These are phyloP conservation scores for Populus simonii DNA, from an alignment of 345 rosid genomes.

Conservation along the genomic window DNA sequence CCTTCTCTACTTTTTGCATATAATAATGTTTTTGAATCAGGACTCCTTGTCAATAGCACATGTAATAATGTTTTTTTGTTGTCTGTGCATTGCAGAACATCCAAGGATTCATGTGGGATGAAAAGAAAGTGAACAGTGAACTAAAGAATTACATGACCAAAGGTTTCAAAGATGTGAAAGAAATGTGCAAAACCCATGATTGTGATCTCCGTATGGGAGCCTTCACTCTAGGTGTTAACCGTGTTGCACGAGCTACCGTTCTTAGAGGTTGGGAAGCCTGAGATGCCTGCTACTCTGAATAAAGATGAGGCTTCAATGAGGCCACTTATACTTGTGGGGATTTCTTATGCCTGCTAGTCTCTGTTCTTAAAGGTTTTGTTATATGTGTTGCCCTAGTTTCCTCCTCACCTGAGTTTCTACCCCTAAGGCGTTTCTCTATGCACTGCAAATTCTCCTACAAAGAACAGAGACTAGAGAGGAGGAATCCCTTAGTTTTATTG, in stretches of 20 bases:
- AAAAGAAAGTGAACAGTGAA: constrained; percentile 79
- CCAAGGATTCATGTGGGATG: constrained; percentile 98
- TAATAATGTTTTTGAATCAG: not conserved
- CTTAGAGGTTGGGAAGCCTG: constrained; percentile 93
- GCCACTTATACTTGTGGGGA: constrained; percentile 9
- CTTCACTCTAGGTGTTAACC: constrained; percentile 91
- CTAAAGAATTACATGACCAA: constrained; percentile 73
- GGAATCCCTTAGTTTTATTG: not conserved
- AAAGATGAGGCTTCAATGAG: constrained; percentile 13
- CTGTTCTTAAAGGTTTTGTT: not conserved
- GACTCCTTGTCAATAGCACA: not conserved
- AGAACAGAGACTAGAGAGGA: not conserved
- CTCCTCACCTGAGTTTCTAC: not conserved
- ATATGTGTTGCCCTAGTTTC: constrained; percentile 1
- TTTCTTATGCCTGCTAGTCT: not conserved
- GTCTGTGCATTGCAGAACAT: constrained; percentile 56
- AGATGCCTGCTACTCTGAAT: constrained; percentile 24
- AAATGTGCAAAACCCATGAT: constrained; percentile 75
- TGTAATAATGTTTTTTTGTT: not conserved
- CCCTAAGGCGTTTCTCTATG: not conserved
- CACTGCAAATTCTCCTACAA: not conserved
- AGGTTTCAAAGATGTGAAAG: constrained; percentile 76
- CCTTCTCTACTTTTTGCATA: not conserved
- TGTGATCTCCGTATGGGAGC: constrained; percentile 99
- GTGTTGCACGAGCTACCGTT: constrained; percentile 83